phyloP scores from a whole-genome alignment of 192 early-diverging fungal genomes.

The Funneliformis geosporum region DNA sequence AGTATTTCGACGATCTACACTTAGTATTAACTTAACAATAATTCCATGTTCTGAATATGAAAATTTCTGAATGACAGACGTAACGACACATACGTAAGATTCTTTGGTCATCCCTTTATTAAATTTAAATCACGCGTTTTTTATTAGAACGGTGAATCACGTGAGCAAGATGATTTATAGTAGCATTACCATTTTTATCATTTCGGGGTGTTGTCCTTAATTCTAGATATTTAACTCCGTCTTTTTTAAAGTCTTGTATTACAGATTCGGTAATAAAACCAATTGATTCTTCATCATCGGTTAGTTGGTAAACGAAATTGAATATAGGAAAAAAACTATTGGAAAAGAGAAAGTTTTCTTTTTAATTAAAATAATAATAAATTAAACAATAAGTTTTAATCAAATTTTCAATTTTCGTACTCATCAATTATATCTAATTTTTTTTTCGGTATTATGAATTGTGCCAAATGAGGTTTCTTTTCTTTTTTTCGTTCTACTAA shows the following conservation, averaged over 20 bases:
- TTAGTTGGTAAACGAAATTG: constrained; percentile 58
- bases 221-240: constrained; percentile 62
- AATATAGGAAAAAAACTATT: constrained; percentile 59
- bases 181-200: constrained; percentile 37
- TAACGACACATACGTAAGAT: constrained; percentile 48
- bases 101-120: constrained; percentile 52
- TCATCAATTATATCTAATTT: constrained; percentile 41
- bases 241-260: constrained; percentile 53
- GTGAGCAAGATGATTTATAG: neutral
- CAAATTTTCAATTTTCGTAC: constrained; percentile 21
- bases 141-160: neutral
- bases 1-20: constrained; percentile 53
- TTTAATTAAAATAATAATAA: neutral
- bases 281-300: constrained; percentile 48
- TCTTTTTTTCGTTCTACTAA: constrained; percentile 44
- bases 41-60: constrained; percentile 36
- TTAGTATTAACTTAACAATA: constrained; percentile 50
- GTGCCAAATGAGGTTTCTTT: constrained; percentile 43
- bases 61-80: constrained; percentile 35
- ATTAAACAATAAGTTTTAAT: neutral
- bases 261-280: constrained; percentile 40
- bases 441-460: constrained; percentile 43
- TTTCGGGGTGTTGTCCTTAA: constrained; percentile 58
- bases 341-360: constrained; percentile 22
- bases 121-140: no score